Evolutionary conservation across 169 alveolate genomes (phyloP), one percentile per base, ranked within the genome.

Genomic region (Plasmodium vivax): DNA sequence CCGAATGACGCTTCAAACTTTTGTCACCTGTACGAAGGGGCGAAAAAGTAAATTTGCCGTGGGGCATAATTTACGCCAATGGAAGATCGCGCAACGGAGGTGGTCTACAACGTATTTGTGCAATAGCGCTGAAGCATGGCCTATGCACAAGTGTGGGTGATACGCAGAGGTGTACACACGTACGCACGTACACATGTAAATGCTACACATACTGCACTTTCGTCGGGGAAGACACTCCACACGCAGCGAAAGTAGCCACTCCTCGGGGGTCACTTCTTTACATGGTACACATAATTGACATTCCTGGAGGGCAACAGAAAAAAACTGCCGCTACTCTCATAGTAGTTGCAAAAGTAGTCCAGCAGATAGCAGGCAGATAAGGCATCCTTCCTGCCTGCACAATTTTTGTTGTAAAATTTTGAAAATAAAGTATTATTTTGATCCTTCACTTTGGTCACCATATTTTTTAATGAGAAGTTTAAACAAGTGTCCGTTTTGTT

Each of bases 401-500:
- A 87, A 77, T 87, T 79, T 45, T 45, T 87, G 45, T 87, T 87
- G 72, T 77, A 87, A 87, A 87, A 87, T 77, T 77, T 87, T 74
- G 93, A 87, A 87, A 87, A 87, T 51, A 87, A 71, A 0, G 93
- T 87, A 43, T 87, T 87, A 74, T 87, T 87, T 19, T 87, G 73
- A n/a, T 87, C 93, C 72, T 87, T 87, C 81, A 87, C 77, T 87
- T 75, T 87, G 27, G 93, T 87, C 36, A 87, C 87, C 80, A 87
- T 10, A 87, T 87, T 87, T 77, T 87, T 87, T 87, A 87, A 87
- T 5, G 79, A 77, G 47, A 87, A 87, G 30, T 87, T 74, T 16
- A 87, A 87, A 54, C 3, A n/a, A 71, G 56, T 56, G 36, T 84
- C 73, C 73, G 77, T 47, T 14, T 83, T 34, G 30, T 84, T 12